Evolutionary conservation across 176 grass and related monocot genomes (phyloP).

Genomic region (Zea mays): DNA sequence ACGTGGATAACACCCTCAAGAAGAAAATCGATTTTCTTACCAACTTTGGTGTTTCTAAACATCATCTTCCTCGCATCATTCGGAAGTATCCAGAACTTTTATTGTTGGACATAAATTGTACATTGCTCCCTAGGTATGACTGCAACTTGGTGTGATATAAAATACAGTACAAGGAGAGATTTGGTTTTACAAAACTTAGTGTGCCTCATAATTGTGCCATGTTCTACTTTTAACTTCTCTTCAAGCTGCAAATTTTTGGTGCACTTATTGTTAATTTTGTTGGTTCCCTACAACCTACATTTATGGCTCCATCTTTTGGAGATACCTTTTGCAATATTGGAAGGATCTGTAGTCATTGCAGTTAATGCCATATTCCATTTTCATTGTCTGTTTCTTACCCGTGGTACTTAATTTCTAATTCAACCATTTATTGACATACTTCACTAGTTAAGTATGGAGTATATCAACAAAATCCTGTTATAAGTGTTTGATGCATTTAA

Average conservation of each 20-base stretch:
- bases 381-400: not conserved
- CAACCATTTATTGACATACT: not conserved
- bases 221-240: conserved; percentile 6
- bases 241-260: conserved; percentile 10
- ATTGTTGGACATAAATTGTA: conserved; percentile 68
- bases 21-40: conserved; percentile 73
- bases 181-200: not conserved
- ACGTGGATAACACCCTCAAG: conserved; percentile 71
- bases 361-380: not conserved
- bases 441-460: not conserved
- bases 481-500: conserved; percentile 3
- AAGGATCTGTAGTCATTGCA: conserved; percentile 9
- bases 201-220: not conserved
- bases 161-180: not conserved
- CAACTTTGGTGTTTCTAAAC: conserved; percentile 72
- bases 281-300: not conserved
- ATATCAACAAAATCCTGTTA: not conserved
- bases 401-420: not conserved
- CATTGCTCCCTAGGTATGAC: conserved; percentile 70
- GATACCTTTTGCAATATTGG: not conserved
- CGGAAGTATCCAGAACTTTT: conserved; percentile 88
- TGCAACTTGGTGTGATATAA: conserved; percentile 8
- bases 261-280: not conserved
- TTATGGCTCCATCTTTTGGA: not conserved
- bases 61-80: conserved; percentile 66